phyloP scores from a whole-genome alignment of 2,329 filamentous ascomycete species.

The Hymenoscyphus fructigenus region DNA sequence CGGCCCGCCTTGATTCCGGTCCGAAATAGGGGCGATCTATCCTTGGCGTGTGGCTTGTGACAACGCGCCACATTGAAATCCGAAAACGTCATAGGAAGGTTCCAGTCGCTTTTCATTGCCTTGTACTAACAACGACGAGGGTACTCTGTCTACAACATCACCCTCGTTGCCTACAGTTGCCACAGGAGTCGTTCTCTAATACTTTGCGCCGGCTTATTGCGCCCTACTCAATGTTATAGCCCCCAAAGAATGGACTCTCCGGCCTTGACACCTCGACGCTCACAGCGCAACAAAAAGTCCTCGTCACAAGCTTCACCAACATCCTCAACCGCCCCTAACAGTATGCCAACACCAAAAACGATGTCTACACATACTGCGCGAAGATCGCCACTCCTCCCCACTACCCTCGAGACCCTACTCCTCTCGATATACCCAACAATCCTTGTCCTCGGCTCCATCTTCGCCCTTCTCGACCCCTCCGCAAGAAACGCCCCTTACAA shows the following conservation, averaged over 20 bases:
- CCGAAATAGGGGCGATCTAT: background rate
- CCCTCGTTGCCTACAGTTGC: constrained; percentile 12
- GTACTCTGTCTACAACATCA: constrained; percentile 23
- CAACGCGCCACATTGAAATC: background rate
- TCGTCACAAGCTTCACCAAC: constrained; percentile 19
- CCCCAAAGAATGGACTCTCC: constrained; percentile 31
- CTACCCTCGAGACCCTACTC: constrained; percentile 62
- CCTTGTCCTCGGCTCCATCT: constrained; percentile 78
- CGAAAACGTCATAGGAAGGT: background rate
- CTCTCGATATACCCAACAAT: constrained; percentile 74
- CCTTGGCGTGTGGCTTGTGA: background rate
- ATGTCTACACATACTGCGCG: constrained; percentile 23
- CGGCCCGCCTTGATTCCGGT: background rate
- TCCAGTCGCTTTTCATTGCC: background rate
- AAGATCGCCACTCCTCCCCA: constrained; percentile 63
- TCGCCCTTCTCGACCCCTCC: constrained; percentile 73
- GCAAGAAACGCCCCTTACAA: constrained; percentile 65
- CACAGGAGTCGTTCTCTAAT: background rate
- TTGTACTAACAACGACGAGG: constrained; percentile 1
- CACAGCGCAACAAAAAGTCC: constrained; percentile 29
- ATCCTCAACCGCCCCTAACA: constrained; percentile 13
- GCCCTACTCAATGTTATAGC: constrained; percentile 27
- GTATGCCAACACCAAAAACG: constrained; percentile 8
- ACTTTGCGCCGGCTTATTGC: constrained; percentile 11
- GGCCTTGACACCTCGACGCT: constrained; percentile 32